Conservation (phyloP, 805 yeast genomes). For the Blastobotrys mokoenaii region DNA sequence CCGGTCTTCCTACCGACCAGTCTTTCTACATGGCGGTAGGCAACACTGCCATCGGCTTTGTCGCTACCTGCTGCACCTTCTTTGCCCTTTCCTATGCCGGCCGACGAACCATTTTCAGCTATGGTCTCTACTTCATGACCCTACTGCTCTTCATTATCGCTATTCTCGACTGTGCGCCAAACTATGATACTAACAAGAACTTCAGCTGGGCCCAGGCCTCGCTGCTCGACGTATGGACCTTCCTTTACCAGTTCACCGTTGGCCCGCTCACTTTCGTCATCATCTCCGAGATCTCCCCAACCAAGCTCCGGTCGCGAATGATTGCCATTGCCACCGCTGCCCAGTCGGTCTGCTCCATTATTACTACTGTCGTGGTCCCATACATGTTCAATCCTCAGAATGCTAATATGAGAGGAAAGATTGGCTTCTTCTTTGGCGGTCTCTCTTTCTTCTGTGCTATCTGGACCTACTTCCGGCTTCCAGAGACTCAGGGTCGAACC, state of each 20-base stretch:
- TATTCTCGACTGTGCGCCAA: constrained; percentile 10
- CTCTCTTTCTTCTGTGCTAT: constrained; percentile 25
- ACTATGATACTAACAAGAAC: constrained; percentile 12
- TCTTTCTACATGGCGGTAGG: constrained; percentile 38
- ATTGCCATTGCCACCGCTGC: constrained; percentile 35
- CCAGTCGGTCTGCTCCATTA: constrained; percentile 17
- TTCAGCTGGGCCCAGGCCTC: constrained; percentile 32
- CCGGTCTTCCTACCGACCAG: constrained; percentile 23
- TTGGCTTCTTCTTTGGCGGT: constrained; percentile 42
- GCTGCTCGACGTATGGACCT: constrained; percentile 38
- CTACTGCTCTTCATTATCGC: constrained; percentile 38
- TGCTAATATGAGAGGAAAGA: constrained; percentile 42
- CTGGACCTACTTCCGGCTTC: constrained; percentile 45
- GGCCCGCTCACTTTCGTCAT: constrained; percentile 39
- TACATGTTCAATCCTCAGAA: constrained; percentile 41
- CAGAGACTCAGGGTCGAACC: constrained; percentile 52
- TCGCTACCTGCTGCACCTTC: constrained; percentile 30
- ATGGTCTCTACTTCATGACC: constrained; percentile 32
- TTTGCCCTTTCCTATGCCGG: constrained; percentile 15
- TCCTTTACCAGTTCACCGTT: constrained; percentile 36
- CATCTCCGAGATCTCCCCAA: constrained; percentile 36
- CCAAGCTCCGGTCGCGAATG: constrained; percentile 31
- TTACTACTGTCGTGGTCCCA: constrained; percentile 28
- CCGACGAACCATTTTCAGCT: constrained; percentile 16
- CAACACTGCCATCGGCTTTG: constrained; percentile 38